Percentiles rank a stretch among this genome's conserved stretches.
These are phyloP conservation scores for Fusarium lyarnte DNA, from an alignment of 2,329 filamentous ascomycete species.

Conservation along the genomic window DNA sequence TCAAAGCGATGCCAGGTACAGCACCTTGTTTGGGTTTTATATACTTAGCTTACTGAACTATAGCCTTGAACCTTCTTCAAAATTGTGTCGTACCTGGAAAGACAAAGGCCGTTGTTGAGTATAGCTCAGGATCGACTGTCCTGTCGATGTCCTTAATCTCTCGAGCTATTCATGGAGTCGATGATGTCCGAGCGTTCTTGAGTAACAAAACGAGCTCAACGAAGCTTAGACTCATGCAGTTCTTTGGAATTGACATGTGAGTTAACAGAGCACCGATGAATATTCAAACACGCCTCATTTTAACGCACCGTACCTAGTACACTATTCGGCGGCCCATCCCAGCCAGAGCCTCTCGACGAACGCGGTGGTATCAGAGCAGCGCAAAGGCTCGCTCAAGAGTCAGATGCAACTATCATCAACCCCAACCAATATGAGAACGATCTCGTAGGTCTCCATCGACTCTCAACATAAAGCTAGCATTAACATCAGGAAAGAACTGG, in stretches of 20 bases:
- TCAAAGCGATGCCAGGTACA: conserved; percentile 68
- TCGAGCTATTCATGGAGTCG: conserved; percentile 59
- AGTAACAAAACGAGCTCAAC: conserved; percentile 67
- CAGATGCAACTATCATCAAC: conserved; percentile 59
- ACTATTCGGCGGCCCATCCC: conserved; percentile 67
- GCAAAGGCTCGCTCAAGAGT: conserved; percentile 52
- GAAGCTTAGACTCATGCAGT: conserved; percentile 65
- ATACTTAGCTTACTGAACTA: background rate
- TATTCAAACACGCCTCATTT: no score
- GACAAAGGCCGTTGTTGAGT: conserved; percentile 65
- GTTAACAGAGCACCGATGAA: background rate
- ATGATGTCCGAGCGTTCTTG: conserved; percentile 64
- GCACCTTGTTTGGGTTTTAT: background rate
- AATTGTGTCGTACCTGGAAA: conserved; percentile 42
- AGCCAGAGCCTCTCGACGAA: conserved; percentile 63
- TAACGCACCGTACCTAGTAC: conserved; percentile 40
- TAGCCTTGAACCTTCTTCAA: conserved; percentile 60
- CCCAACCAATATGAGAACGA: conserved; percentile 68
- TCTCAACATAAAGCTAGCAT: rapidly evolving
- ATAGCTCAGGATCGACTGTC: conserved; percentile 70
- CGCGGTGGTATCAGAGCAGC: conserved; percentile 64
- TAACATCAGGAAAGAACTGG: conserved; percentile 55
- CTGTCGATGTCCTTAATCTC: conserved; percentile 67
- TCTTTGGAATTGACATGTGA: conserved; percentile 66
- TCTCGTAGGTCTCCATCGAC: conserved; percentile 35